Evolutionary conservation across 1,139 yeast genomes (phyloP).

Genomic region (Trichomonascaceae sp.): DNA sequence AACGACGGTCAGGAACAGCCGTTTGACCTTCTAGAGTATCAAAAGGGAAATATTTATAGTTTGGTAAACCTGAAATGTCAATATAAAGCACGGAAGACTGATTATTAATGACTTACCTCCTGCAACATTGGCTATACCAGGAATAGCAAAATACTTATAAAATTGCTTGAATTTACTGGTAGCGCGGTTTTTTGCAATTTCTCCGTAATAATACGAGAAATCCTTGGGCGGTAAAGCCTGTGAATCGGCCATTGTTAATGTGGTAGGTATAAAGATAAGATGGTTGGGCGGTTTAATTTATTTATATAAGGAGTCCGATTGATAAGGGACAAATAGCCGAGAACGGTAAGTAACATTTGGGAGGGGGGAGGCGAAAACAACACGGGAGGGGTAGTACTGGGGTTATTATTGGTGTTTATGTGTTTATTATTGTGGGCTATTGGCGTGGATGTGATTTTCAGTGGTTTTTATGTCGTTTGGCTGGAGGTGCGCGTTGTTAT

Average conservation of each 20-base stretch:
- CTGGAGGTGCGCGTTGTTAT: no score
- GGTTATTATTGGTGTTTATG: neutral
- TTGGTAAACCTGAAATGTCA: conserved; percentile 57
- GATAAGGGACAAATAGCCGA: neutral
- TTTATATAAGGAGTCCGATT: neutral
- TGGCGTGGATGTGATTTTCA: no score
- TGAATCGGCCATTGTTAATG: neutral
- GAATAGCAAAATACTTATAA: conserved; percentile 62
- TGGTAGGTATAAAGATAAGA: neutral
- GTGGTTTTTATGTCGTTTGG: neutral
- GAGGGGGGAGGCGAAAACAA: neutral
- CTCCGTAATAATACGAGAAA: conserved; percentile 61
- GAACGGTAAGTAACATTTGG: neutral
- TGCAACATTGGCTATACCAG: conserved; percentile 71
- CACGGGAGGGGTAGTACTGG: neutral
- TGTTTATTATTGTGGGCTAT: neutral
- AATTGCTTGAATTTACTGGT: conserved; percentile 71
- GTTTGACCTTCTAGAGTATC: conserved; percentile 48
- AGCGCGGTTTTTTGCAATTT: conserved; percentile 60
- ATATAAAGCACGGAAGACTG: neutral
- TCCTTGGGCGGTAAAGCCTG: conserved; percentile 34
- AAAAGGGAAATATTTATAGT: conserved; percentile 76
- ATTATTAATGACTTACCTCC: conserved; percentile 29
- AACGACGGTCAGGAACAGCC: conserved; percentile 53
- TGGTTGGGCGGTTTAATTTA: neutral